phyloP scores from a whole-genome alignment of 495 filamentous ascomycete genomes.

The Talaromyces wortmannii region DNA sequence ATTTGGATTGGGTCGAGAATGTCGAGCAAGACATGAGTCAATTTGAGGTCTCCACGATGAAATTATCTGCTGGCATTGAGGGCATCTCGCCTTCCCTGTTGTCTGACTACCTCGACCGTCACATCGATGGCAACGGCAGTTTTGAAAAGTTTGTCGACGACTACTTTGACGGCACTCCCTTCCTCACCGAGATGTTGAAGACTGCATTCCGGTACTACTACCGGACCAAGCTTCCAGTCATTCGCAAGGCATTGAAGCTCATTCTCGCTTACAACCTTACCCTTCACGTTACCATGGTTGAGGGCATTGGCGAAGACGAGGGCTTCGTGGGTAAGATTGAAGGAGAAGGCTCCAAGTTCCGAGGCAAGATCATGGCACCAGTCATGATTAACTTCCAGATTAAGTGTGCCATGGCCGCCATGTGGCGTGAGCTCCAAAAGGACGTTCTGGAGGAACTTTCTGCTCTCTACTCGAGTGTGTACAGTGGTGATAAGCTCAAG shows the following conservation, averaged over 20 bases:
- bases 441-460: slow-evolving; percentile 91
- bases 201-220: slow-evolving; percentile 85
- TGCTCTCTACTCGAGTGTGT: slow-evolving; percentile 81
- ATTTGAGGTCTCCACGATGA: slow-evolving; percentile 79
- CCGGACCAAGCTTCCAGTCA: slow-evolving; percentile 73
- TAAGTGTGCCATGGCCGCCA: slow-evolving; percentile 87
- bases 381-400: slow-evolving; percentile 99
- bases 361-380: slow-evolving; percentile 80
- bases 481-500: slow-evolving; percentile 88
- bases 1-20: slow-evolving; percentile 82
- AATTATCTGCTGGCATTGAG: slow-evolving; percentile 75
- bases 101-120: slow-evolving; percentile 84
- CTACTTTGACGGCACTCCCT: slow-evolving; percentile 88
- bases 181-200: slow-evolving; percentile 89
- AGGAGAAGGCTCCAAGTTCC: slow-evolving; percentile 69
- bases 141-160: slow-evolving; percentile 90
- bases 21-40: slow-evolving; percentile 63
- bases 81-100: slow-evolving; percentile 70
- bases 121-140: slow-evolving; percentile 68
- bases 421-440: slow-evolving; percentile 95
- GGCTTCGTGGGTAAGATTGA: slow-evolving; percentile 72
- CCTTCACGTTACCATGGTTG: slow-evolving; percentile 83
- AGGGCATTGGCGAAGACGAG: slow-evolving; percentile 77
- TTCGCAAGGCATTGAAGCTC: slow-evolving; percentile 86
- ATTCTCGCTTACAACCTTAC: slow-evolving; percentile 91